phyloP scores from a whole-genome alignment of 139 green algal genomes.

The Tetraselmis striata region DNA sequence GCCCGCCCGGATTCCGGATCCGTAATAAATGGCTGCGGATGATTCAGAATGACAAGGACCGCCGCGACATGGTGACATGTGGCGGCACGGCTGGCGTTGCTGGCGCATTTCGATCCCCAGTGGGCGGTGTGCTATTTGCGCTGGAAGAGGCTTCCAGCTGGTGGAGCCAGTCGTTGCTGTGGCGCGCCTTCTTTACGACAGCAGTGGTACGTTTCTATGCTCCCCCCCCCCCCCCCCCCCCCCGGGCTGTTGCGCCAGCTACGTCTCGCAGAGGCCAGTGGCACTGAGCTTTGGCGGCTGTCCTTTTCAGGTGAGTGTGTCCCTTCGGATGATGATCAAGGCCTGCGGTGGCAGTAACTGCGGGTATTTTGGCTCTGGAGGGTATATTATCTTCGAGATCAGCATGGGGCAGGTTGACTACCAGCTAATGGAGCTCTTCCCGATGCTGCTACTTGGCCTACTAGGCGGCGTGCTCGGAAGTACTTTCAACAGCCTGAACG shows the following conservation, averaged over 20 bases:
- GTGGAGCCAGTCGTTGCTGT: slow-evolving; percentile 66
- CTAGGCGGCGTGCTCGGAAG: slow-evolving; percentile 65
- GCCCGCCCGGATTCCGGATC: not conserved
- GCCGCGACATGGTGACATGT: slow-evolving; percentile 64
- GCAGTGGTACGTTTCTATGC: slow-evolving; percentile 49
- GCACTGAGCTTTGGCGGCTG: no score
- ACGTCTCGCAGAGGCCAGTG: no score
- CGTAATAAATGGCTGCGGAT: not conserved
- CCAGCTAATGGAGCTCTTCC: slow-evolving; percentile 61
- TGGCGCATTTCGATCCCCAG: slow-evolving; percentile 70
- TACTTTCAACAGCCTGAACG: slow-evolving; percentile 62
- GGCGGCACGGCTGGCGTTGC: slow-evolving; percentile 69
- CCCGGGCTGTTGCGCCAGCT: not conserved
- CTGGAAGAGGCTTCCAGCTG: slow-evolving; percentile 72
- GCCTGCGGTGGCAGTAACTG: slow-evolving; percentile 42
- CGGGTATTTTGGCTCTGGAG: slow-evolving; percentile 64
- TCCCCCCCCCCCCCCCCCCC: not conserved
- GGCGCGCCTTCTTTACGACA: slow-evolving; percentile 77
- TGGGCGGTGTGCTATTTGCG: slow-evolving; percentile 82
- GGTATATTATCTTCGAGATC: slow-evolving; percentile 75
- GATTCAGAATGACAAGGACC: slow-evolving; percentile 58
- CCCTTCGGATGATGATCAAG: slow-evolving; percentile 56
- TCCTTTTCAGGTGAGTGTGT: slow-evolving; percentile 31
- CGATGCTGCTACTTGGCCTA: slow-evolving; percentile 69
- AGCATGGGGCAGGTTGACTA: slow-evolving; percentile 49